Evolutionary conservation across 371 early-diverging fungal genomes (phyloP), one percentile per base, ranked within the genome.

Genomic region (Mortierella sp.): DNA sequence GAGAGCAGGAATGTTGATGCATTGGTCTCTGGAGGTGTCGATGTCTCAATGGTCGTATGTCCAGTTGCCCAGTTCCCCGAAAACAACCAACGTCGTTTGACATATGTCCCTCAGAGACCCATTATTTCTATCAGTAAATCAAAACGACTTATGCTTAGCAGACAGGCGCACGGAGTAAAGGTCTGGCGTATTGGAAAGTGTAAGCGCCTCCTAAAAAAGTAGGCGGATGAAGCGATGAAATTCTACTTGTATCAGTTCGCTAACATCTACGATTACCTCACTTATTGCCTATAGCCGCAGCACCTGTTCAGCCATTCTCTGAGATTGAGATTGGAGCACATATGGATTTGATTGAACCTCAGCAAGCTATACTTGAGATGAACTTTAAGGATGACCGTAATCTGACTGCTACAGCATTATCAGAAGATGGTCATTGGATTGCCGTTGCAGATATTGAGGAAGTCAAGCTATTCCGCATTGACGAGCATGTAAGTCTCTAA

Each of bases 1-100:
- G 91, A 91, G 60, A 83, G 83, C 68, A 82, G 85, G 31, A 83
- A 86, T 2, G 84, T 89, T 35, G 91, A 92, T 45, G 85, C 90
- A 0, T 75, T 97, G 53, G 92, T 96, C 23, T 91, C 95, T 40
- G 98, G 97, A 43, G 97, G 97, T 69, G 91, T 93, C 10, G 93
- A 93, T 80, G 88, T 92, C 5, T 88, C 90, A 61, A 85, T 96
- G 37, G 89, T 94, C 9, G 84, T 93, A 6, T 89, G 91, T 64
- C 82, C 90, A 23, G 88, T 89, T 64, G 75, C 84, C 0, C 86
- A 86, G 32, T 96, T 95, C 73, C 91, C 92, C 8, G 87, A 88
- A 49, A 82, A 85, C 37, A 89, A 89, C 70, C 93, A 91, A 64
- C 86, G 89, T 72, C 89, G 93, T 47, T 71, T 94, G 67, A 92